Evolutionary conservation across 2,329 filamentous ascomycete genomes (phyloP).

Genomic region (Xylariales sp.): DNA sequence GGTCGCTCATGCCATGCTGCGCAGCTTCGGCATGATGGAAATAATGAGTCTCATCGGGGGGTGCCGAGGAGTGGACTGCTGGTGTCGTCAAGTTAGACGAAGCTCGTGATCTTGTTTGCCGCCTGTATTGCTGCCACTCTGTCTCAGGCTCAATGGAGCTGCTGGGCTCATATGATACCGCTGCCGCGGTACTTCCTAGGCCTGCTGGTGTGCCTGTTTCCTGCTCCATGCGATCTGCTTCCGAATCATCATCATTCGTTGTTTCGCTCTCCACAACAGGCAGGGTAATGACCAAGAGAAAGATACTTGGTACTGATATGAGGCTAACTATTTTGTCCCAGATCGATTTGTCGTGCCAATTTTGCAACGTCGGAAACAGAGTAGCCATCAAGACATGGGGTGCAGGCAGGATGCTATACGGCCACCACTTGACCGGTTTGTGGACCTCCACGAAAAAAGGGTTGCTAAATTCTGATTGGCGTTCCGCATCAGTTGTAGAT

Average conservation of each 20-base stretch:
- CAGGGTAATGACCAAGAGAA: slow-evolving; percentile 82
- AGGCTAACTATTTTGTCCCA: slow-evolving; percentile 80
- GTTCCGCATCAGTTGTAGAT: slow-evolving; percentile 44
- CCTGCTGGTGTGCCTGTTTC: slow-evolving; percentile 18
- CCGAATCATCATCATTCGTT: slow-evolving; percentile 42
- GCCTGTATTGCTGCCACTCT: slow-evolving; percentile 57
- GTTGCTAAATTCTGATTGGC: slow-evolving; percentile 36
- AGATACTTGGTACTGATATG: slow-evolving; percentile 83
- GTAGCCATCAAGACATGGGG: slow-evolving; percentile 68
- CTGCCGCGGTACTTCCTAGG: slow-evolving; percentile 25
- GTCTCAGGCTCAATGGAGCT: slow-evolving; percentile 36
- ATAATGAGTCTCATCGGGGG: slow-evolving; percentile 5
- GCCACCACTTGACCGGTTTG: slow-evolving; percentile 71
- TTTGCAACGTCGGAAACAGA: slow-evolving; percentile 81
- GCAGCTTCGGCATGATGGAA: neutral
- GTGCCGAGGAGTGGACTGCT: slow-evolving; percentile 9
- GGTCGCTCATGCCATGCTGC: neutral
- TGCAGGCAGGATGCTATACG: slow-evolving; percentile 66
- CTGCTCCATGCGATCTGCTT: slow-evolving; percentile 25
- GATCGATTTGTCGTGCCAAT: slow-evolving; percentile 77
- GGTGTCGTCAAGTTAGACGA: slow-evolving; percentile 12
- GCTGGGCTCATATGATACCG: slow-evolving; percentile 29
- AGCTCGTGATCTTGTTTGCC: slow-evolving; percentile 34
- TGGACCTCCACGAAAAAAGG: slow-evolving; percentile 33
- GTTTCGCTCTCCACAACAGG: slow-evolving; percentile 79